Evolutionary conservation across 176 grass and related monocot genomes (phyloP).

Genomic region (Avena sativa): DNA sequence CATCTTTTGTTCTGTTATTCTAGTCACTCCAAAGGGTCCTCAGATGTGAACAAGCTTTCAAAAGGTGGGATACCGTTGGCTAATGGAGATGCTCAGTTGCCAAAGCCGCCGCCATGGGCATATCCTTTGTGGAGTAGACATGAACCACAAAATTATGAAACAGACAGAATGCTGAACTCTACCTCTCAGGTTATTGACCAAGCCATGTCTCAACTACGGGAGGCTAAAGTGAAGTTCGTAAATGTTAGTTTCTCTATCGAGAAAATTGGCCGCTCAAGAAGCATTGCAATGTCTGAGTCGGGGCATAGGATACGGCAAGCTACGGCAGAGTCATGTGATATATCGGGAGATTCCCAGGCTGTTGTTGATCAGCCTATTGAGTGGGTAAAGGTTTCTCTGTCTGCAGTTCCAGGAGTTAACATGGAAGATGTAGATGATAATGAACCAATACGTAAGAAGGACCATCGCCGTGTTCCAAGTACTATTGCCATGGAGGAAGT

Average conservation of each 20-base stretch:
- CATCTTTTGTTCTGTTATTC: slow-evolving; percentile 32
- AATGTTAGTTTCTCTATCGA: slow-evolving; percentile 90
- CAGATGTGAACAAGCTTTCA: slow-evolving; percentile 80
- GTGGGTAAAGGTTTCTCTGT: slow-evolving; percentile 87
- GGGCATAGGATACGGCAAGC: slow-evolving; percentile 36
- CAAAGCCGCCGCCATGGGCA: slow-evolving; percentile 98
- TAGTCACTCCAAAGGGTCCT: slow-evolving; percentile 69
- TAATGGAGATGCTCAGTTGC: slow-evolving; percentile 92
- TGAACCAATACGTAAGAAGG: slow-evolving; percentile 73
- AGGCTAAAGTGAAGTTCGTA: slow-evolving; percentile 96
- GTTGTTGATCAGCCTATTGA: slow-evolving; percentile 61
- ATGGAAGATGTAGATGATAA: slow-evolving; percentile 95
- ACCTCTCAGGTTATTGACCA: slow-evolving; percentile 96
- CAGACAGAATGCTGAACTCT: slow-evolving; percentile 82
- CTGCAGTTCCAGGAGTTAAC: slow-evolving; percentile 85
- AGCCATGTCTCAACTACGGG: slow-evolving; percentile 95
- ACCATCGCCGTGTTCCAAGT: slow-evolving; percentile 93
- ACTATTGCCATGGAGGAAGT: slow-evolving; percentile 99
- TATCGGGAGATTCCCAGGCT: slow-evolving; percentile 36
- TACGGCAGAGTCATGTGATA: slow-evolving; percentile 40
- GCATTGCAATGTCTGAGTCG: slow-evolving; percentile 53
- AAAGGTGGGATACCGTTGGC: slow-evolving; percentile 96
- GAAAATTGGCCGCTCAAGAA: slow-evolving; percentile 76
- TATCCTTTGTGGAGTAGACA: slow-evolving; percentile 90
- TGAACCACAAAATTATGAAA: slow-evolving; percentile 81